Evolutionary conservation across 2,329 filamentous ascomycete species (phyloP), one percentile per base, ranked within the genome.

Genomic region (Helotiales sp.): DNA sequence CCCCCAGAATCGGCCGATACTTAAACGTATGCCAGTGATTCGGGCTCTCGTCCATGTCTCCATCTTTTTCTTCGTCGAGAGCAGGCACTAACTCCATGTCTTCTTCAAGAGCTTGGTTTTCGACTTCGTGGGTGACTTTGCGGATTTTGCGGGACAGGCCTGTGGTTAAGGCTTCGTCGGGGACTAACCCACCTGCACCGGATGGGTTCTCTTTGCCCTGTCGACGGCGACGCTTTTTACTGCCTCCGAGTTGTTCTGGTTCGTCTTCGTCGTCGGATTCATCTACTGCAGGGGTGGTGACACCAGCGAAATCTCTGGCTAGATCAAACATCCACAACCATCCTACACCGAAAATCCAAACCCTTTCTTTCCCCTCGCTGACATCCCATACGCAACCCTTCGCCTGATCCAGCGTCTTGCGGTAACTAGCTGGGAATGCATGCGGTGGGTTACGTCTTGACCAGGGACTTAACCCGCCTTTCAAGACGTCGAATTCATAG

Each of bases 261-360:
- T 43, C 47, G 3, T 63, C 61, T 28, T 65, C 69, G 6, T 70
- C 64, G 75, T 75, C 40, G 66, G 75, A 37, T 11, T 57, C 67
- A 3, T 78, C 74, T 10, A 79, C 77, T 0, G 80, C 77, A n/a
- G 63, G n/a, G n/a, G n/a, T n/a, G n/a, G n/a, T n/a, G n/a, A n/a
- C 58, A 15, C 57, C 7, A 26, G 71, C 68, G 58, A 96, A 85
- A 77, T 97, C 91, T 74, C 86, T 86, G 22, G 87, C 86, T 32
- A 97, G 82, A 77, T 98, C 93, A 68, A 99, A 87, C 94, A 98
- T 98, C 81, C 92, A 93, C 26, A 99, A 79, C 85, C 93, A 98
- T 0, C 87, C 89, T 47, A 88, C 87, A 6, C 95, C 94, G 75
- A 97, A 97, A 22, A 98, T 81, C 93, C 95, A 98, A 7, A 95